Conservation (phyloP, 2,329 filamentous ascomycete genomes). For the Pseudohalonectria lignicola region DNA sequence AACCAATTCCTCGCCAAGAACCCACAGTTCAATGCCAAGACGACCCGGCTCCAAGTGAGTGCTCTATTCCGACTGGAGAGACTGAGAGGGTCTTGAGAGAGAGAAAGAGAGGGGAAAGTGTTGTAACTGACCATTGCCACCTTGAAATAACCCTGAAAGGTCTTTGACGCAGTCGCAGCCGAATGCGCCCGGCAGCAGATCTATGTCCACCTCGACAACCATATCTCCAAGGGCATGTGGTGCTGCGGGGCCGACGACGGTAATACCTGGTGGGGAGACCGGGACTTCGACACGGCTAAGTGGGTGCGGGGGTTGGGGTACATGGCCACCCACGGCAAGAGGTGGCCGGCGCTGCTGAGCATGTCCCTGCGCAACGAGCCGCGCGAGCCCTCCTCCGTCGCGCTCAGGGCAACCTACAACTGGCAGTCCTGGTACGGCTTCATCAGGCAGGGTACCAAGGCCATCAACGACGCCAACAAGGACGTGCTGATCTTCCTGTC, state of each 20-base stretch:
- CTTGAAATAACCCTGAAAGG: constrained; percentile 12
- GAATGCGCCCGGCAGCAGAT: constrained; percentile 44
- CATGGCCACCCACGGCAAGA: constrained; percentile 45
- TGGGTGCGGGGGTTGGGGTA: constrained; percentile 50
- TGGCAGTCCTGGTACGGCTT: constrained; percentile 46
- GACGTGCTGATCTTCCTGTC: constrained; percentile 47
- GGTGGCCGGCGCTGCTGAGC: constrained; percentile 35
- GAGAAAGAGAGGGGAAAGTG: constrained; percentile 2
- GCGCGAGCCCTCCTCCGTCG: constrained; percentile 26
- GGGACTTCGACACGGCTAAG: constrained; percentile 43
- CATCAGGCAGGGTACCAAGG: constrained; percentile 32
- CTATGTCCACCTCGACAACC: constrained; percentile 50
- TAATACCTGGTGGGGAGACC: constrained; percentile 52
- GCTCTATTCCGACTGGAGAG: not conserved
- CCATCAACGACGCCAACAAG: constrained; percentile 39
- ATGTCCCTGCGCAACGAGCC: constrained; percentile 44
- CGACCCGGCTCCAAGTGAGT: constrained; percentile 38
- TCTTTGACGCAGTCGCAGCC: constrained; percentile 51
- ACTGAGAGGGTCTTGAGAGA: constrained; percentile 3
- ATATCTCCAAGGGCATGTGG: constrained; percentile 47
- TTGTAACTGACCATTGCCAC: not conserved
- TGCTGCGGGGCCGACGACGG: constrained; percentile 44
- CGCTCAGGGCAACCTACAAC: constrained; percentile 30
- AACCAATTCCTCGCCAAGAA: constrained; percentile 43
- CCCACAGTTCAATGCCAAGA: constrained; percentile 39